A percentile compares a stretch with the other conserved stretches of the same genome.
Conservation (phyloP, 2,329 filamentous ascomycete genomes). For the Ophiostoma australiae region DNA sequence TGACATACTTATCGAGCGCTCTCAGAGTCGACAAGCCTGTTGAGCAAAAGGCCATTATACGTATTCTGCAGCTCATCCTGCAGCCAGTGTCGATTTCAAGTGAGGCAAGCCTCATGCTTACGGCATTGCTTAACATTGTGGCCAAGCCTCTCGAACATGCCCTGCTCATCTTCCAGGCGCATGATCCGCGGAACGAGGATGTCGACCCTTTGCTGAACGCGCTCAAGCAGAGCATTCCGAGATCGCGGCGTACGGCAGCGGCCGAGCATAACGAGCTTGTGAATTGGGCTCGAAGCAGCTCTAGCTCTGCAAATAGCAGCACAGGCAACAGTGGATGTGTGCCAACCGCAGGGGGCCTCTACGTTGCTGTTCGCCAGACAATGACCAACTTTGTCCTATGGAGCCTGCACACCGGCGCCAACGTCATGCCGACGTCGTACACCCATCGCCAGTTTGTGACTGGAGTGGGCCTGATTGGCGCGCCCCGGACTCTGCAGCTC, state of each 20-base stretch:
- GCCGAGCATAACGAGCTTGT: constrained; percentile 64
- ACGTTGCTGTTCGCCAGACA: constrained; percentile 54
- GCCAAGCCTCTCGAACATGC: constrained; percentile 64
- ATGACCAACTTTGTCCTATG: constrained; percentile 62
- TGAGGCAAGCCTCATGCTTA: constrained; percentile 66
- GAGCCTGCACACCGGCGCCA: constrained; percentile 53
- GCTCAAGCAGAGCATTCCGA: constrained; percentile 55
- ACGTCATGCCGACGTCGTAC: constrained; percentile 59
- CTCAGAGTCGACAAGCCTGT: constrained; percentile 60
- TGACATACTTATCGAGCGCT: constrained; percentile 65
- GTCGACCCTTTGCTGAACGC: constrained; percentile 64
- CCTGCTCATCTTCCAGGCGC: constrained; percentile 60
- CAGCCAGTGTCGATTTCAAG: constrained; percentile 62
- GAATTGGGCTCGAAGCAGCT: constrained; percentile 48
- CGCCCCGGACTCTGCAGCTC: constrained; percentile 53
- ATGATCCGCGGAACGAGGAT: constrained; percentile 62
- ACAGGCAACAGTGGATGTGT: constrained; percentile 39
- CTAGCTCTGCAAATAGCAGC: not conserved
- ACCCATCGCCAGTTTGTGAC: constrained; percentile 66
- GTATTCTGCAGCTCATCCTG: constrained; percentile 68
- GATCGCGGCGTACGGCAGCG: constrained; percentile 57
- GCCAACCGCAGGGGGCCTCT: constrained; percentile 47
- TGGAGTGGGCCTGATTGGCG: constrained; percentile 57
- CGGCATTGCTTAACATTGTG: constrained; percentile 65
- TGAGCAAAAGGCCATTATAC: constrained; percentile 64